These are phyloP conservation scores for Medicago truncatula DNA, from an alignment of 306 rosid species.

Conservation along the genomic window MtrunA17r5.0-ANR NC_053043.1:4916001-4916500, in stretches of 20 bases:
- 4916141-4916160: slow-evolving; percentile 57
- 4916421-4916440: slow-evolving; percentile 52
- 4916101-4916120: slow-evolving; percentile 21
- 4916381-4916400: slow-evolving; percentile 61
- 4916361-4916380: slow-evolving; percentile 71
- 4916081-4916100: slow-evolving; percentile 45
- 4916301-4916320: slow-evolving; percentile 63
- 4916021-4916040: neutral
- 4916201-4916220: slow-evolving; percentile 43
- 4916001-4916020: neutral
- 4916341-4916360: slow-evolving; percentile 62
- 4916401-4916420: slow-evolving; percentile 50
- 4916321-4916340: slow-evolving; percentile 52
- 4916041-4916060: slow-evolving; percentile 46
- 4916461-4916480: slow-evolving; percentile 79
- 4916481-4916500: slow-evolving; percentile 53
- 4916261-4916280: slow-evolving; percentile 59
- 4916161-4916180: slow-evolving; percentile 39
- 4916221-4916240: slow-evolving; percentile 55
- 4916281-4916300: slow-evolving; percentile 63
- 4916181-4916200: slow-evolving; percentile 54
- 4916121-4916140: slow-evolving; percentile 15
- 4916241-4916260: slow-evolving; percentile 49
- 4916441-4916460: slow-evolving; percentile 76
- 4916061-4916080: slow-evolving; percentile 41